Percentiles rank a stretch among this genome's conserved stretches.
These are phyloP conservation scores for Sporothrix humicola DNA, from an alignment of 2,329 filamentous ascomycete species.

Conservation along the genomic window DNA sequence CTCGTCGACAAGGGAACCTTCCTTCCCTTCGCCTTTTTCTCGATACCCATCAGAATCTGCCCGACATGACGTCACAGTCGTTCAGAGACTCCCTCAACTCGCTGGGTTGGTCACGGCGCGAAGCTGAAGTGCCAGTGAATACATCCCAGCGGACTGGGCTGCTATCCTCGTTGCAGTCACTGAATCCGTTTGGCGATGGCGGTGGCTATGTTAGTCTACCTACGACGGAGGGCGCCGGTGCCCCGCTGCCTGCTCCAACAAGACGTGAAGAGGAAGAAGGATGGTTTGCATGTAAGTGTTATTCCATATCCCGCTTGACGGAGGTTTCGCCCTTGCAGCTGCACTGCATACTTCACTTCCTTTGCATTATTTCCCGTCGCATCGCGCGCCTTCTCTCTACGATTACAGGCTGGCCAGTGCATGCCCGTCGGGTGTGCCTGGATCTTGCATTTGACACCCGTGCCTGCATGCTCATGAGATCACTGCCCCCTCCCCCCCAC, in stretches of 20 bases:
- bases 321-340: constrained; percentile 31
- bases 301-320: not conserved
- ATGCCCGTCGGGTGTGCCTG: constrained; percentile 51
- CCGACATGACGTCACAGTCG: constrained; percentile 78
- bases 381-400: constrained; percentile 14
- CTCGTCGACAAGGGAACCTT: not conserved
- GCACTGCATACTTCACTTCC: constrained; percentile 34
- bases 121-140: constrained; percentile 75
- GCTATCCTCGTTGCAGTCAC: constrained; percentile 77
- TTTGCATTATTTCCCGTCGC: constrained; percentile 38
- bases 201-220: constrained; percentile 90
- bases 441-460: constrained; percentile 51
- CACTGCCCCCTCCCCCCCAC: constrained; percentile 30
- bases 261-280: constrained; percentile 93
- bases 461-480: constrained; percentile 47
- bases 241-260: constrained; percentile 81
- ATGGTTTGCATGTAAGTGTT: constrained; percentile 88
- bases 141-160: constrained; percentile 75
- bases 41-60: not conserved
- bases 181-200: constrained; percentile 81
- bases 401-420: not conserved
- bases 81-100: constrained; percentile 96
- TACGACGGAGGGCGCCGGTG: constrained; percentile 79
- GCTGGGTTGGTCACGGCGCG: constrained; percentile 89
- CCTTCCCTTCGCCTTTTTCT: not conserved